Evolutionary conservation across 108 stramenopile species (phyloP), one percentile per base, ranked within the genome.

Genomic region (Nitzschia sp.): DNA sequence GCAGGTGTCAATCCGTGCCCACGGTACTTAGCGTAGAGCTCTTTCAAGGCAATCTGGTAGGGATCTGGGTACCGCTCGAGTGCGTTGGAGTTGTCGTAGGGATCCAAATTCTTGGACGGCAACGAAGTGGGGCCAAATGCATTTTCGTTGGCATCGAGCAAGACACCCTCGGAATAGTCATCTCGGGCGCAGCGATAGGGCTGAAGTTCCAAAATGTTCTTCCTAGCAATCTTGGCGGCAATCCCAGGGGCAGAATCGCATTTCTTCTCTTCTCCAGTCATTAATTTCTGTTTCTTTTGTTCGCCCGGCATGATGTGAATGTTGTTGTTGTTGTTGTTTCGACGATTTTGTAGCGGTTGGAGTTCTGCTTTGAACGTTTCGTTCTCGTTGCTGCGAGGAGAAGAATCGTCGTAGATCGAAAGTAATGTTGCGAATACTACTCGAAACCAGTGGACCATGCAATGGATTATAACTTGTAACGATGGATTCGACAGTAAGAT

Each of bases 131-230:
- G 87, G 13, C 97, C 96, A 47, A 77, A 78, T 45, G 93, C 87
- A 71, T 98, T 98, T 74, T 98, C 97, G 69, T 98, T 98, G 68
- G 96, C 97, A 71, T 98, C 97, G 61, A 98, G 87, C 44, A 98
- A 79, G 44, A 96, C 68, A 30, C 97, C 97, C 6, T 79, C 56
- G 53, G 74, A 78, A 79, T 98, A 98, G 68, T 98, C 97, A 79
- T 98, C 97, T 19, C 97, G 82, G 19, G 97, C 97, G 74, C 97
- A 98, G 13, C 96, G 91, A 72, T 98, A 97, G 30, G 97, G 96
- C 36, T 85, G 81, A 52, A 98, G 77, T 45, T 87, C 82, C 52
- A 92, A 76, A 46, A 98, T 93, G 77, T 98, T 98, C 53, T 85
- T 84, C n/a, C 97, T 89, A 17, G 92, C 97, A 38, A 96, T 71